These are phyloP conservation scores for Crotalaria pallida DNA, from an alignment of 306 rosid species.

Conservation along the genomic window DNA sequence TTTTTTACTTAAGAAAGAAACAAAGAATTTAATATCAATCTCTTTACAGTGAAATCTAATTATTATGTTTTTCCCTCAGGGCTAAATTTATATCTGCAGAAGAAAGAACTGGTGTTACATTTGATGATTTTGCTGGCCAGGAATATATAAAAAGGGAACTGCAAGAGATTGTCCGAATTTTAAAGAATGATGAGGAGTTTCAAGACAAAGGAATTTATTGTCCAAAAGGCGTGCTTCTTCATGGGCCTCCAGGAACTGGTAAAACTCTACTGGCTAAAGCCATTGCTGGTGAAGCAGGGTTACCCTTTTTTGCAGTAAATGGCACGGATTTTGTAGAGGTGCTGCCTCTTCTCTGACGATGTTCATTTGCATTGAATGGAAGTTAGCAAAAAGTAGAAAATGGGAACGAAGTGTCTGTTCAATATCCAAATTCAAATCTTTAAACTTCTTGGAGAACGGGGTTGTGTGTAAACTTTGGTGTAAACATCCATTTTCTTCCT, in stretches of 20 bases:
- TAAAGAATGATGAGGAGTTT: conserved; percentile 88
- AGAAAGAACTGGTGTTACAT: conserved; percentile 92
- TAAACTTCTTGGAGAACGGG: background rate
- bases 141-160: conserved; percentile 95
- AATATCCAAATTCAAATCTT: conserved; percentile 20
- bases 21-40: background rate
- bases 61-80: conserved; percentile 55
- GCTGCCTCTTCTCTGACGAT: conserved; percentile 27
- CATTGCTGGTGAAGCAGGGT: conserved; percentile 98
- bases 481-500: background rate
- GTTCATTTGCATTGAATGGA: conserved; percentile 16
- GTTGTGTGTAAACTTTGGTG: conserved; percentile 2
- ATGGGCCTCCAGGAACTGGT: conserved; percentile 99
- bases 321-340: conserved; percentile 99
- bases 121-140: conserved; percentile 99
- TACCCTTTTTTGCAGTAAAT: conserved; percentile 93
- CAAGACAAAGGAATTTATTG: conserved; percentile 93
- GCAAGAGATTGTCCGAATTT: conserved; percentile 89
- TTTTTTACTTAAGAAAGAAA: conserved; percentile 13
- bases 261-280: conserved; percentile 97
- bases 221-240: conserved; percentile 97
- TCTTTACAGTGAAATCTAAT: conserved; percentile 32
- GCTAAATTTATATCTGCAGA: conserved; percentile 97
- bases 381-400: conserved; percentile 17
- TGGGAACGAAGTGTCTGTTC: conserved; percentile 1